Evolutionary conservation across 2,329 filamentous ascomycete genomes (phyloP), one percentile per base, ranked within the genome.

Genomic region (Scolecobasidium constrictum): DNA sequence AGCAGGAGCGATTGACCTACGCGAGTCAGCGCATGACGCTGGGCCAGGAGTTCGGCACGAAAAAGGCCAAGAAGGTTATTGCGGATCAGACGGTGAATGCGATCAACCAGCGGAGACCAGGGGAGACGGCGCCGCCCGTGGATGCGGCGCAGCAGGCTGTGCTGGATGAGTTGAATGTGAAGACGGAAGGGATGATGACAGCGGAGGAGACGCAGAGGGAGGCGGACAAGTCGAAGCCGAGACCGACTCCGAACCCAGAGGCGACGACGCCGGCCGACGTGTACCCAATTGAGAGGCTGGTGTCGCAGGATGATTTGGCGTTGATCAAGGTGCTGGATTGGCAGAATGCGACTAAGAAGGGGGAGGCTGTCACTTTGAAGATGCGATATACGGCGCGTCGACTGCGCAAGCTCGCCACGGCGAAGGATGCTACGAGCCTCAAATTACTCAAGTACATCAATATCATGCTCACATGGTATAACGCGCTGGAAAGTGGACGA

Each of bases 1-100:
- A 35, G 35, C 35, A 19, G 5, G 26, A 16, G 35, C 18, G 35
- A 13, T 22, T 15, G 40, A 36, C 33, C 31, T 20, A 37, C 12
- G 47, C 48, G 15, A 7, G 7, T 36, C 73, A 75, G 55, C 76
- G 75, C 51, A 80, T 78, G 52, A 75, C 80, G 2, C 76, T 93
- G 11, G 83, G 83, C 33, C 73, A 83, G 52, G 78, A 81, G 22
- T 93, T 93, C 54, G 86, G 86, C 58, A 90, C 84, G 19, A 87
- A 85, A 67, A 90, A 88, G 63, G 82, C 85, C 17, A 83, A 80
- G 69, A 90, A 88, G 64, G 81, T 77, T 1, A 77, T 92, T 51
- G 69, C 72, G 20, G 74, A 79, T 44, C 70, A 75, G 49, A 77
- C 78, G 2, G 72, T 83, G 52, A 87, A 88, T 55, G 81, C 82